Percentiles rank a stretch among this genome's conserved stretches.
These are phyloP conservation scores for Puccinia hordei DNA, from an alignment of 1,284 basidiomycete species.

Conservation along the genomic window DNA sequence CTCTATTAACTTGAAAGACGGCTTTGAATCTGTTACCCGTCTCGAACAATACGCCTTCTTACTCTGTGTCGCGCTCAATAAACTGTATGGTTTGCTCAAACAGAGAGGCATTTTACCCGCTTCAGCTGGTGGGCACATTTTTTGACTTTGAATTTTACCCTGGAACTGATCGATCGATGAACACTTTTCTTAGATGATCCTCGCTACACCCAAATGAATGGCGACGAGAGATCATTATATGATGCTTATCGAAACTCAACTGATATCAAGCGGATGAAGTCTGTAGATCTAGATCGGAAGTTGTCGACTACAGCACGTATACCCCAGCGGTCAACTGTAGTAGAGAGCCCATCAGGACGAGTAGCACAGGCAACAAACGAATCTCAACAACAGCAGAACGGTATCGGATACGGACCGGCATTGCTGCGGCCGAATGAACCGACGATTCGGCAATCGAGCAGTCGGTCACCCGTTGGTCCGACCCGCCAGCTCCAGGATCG, in stretches of 20 bases:
- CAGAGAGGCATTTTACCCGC: constrained; percentile 85
- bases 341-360: constrained; percentile 90
- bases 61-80: constrained; percentile 88
- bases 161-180: constrained; percentile 1
- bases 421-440: constrained; percentile 54
- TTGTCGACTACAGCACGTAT: constrained; percentile 85
- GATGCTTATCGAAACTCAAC: constrained; percentile 75
- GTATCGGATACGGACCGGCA: constrained; percentile 56
- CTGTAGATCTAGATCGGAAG: constrained; percentile 88
- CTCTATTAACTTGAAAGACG: constrained; percentile 61
- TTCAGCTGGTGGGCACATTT: constrained; percentile 67
- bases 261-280: constrained; percentile 92
- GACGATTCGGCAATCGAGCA: constrained; percentile 54
- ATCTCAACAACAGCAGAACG: constrained; percentile 56
- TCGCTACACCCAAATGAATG: constrained; percentile 45
- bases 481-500: constrained; percentile 46
- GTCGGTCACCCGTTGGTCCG: constrained; percentile 59
- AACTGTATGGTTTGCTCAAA: constrained; percentile 85
- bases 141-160: constrained; percentile 52
- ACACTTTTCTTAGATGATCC: constrained; percentile 45
- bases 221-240: constrained; percentile 56
- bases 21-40: constrained; percentile 87
- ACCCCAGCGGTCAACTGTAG: constrained; percentile 90
- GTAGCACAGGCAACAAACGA: constrained; percentile 70
- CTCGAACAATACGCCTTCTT: constrained; percentile 98